Conservation (phyloP, 1,139 yeast species). For the Taphrina deformans region DNA sequence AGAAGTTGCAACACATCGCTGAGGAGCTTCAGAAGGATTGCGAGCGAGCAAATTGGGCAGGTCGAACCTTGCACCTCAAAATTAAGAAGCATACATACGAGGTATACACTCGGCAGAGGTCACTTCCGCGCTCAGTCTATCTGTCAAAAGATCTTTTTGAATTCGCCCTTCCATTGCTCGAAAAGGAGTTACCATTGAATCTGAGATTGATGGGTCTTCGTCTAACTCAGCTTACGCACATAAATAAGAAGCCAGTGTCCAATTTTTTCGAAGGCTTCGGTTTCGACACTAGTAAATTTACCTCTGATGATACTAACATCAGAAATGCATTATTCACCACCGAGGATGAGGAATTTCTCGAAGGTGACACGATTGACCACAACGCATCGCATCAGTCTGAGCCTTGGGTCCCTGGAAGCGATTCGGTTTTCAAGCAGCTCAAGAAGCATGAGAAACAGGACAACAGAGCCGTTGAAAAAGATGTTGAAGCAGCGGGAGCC, state of each 20-base stretch:
- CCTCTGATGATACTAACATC: background rate
- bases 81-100: constrained; percentile 40
- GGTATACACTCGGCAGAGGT: constrained; percentile 38
- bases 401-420: constrained; percentile 9
- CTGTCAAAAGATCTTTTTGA: constrained; percentile 39
- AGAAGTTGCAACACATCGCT: constrained; percentile 37
- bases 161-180: constrained; percentile 38
- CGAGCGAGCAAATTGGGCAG: constrained; percentile 37
- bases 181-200: constrained; percentile 38
- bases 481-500: background rate
- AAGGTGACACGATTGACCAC: constrained; percentile 13
- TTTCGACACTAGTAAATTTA: background rate
- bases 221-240: constrained; percentile 28
- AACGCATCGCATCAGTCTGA: background rate
- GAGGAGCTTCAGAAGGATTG: constrained; percentile 40
- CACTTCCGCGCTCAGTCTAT: constrained; percentile 35
- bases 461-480: background rate
- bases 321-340: constrained; percentile 18
- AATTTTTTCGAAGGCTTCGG: constrained; percentile 14
- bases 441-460: constrained; percentile 1
- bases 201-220: constrained; percentile 40
- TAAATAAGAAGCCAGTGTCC: constrained; percentile 12
- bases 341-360: constrained; percentile 25
- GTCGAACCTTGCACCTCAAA: constrained; percentile 40
- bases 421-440: constrained; percentile 15